These are phyloP conservation scores for Linum usitatissimum DNA, from an alignment of 345 rosid species.

Conservation along the genomic window DNA sequence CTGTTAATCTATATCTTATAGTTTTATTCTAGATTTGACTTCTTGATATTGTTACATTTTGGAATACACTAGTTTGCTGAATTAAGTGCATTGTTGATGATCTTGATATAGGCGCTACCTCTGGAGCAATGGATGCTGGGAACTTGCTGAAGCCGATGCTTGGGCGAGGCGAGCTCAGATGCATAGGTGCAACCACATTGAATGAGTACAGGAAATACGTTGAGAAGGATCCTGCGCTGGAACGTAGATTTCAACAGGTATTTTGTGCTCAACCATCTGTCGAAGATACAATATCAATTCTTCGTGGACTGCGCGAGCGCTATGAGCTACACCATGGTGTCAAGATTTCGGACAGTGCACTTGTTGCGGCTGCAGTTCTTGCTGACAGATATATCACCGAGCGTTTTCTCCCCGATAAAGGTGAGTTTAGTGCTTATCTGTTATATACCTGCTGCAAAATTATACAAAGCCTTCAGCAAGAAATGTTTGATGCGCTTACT, in stretches of 20 bases:
- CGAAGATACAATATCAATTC: conserved; percentile 88
- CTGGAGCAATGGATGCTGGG: conserved; percentile 94
- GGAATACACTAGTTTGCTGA: conserved; percentile 1
- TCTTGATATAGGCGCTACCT: conserved; percentile 42
- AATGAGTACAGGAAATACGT: conserved; percentile 80
- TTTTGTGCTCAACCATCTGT: conserved; percentile 85
- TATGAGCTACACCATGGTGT: conserved; percentile 92
- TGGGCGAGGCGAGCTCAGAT: conserved; percentile 79
- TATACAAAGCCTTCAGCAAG: neutral
- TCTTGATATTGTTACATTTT: neutral
- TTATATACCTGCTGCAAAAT: neutral
- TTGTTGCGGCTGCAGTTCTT: conserved; percentile 80
- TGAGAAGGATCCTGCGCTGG: conserved; percentile 89
- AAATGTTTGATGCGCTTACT: neutral
- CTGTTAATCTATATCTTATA: no score
- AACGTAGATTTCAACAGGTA: conserved; percentile 92
- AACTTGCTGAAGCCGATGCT: conserved; percentile 90
- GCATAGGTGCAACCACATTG: conserved; percentile 92
- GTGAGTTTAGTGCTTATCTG: conserved; percentile 19
- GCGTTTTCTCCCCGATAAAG: conserved; percentile 92
- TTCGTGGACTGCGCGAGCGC: conserved; percentile 74
- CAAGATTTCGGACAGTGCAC: conserved; percentile 82
- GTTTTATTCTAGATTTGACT: no score
- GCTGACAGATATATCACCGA: conserved; percentile 86
- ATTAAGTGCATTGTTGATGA: neutral